A percentile compares a stretch with the other conserved stretches of the same genome.
phyloP scores from a whole-genome alignment of 768 basidiomycete genomes.

The Suillus decipiens region DNA sequence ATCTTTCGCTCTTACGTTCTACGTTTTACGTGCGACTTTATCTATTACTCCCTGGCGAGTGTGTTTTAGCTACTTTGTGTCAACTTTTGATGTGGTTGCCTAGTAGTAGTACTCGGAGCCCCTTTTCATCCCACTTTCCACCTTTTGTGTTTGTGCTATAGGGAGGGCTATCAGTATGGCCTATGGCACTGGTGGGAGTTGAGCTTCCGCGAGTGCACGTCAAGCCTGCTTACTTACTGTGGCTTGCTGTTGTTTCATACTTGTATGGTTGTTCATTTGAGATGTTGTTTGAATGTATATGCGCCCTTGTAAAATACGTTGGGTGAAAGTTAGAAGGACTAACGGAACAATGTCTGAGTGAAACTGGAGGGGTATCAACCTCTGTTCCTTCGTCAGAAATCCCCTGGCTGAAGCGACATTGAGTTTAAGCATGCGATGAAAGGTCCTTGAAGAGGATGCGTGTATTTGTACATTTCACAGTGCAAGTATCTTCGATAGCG shows the following conservation, averaged over 20 bases:
- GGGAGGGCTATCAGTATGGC: not conserved
- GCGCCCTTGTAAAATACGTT: not conserved
- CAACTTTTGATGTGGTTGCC: not conserved
- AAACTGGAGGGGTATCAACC: not conserved
- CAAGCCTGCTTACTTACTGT: not conserved
- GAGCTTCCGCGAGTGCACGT: not conserved
- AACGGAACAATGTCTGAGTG: not conserved
- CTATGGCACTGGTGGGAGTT: not conserved
- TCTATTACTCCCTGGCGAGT: conserved; percentile 7
- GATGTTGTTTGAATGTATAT: not conserved
- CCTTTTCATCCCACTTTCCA: not conserved
- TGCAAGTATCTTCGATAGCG: not conserved
- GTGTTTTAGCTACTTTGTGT: conserved; percentile 2
- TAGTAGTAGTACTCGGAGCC: not conserved
- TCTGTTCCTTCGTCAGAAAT: not conserved
- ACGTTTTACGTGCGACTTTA: conserved; percentile 7
- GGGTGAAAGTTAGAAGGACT: not conserved
- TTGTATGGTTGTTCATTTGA: conserved; percentile 7
- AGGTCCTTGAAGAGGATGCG: not conserved
- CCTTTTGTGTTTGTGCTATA: not conserved
- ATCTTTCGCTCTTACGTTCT: conserved; percentile 6
- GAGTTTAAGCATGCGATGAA: not conserved
- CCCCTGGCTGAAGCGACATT: not conserved
- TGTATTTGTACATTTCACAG: not conserved
- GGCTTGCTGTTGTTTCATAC: not conserved